Evolutionary conservation across 768 basidiomycete species (phyloP), one percentile per base, ranked within the genome.

Genomic region (Suillus americanus): DNA sequence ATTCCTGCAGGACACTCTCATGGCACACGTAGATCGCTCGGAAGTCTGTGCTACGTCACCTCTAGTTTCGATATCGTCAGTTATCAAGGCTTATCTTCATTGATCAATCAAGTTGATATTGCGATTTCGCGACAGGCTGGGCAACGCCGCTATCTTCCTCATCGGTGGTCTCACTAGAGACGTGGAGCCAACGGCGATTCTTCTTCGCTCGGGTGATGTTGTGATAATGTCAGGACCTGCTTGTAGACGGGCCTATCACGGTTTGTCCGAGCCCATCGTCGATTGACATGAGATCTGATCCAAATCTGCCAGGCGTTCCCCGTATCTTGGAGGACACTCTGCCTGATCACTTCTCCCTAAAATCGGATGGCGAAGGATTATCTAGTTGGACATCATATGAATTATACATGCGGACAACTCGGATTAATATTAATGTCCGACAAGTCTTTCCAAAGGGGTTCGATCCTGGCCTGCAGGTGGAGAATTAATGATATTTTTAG

Each of bases 1-100:
- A 43, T 33, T 60, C 33, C 23, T n/a, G 66, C 65, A 89, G 85
- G 95, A 99, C 67, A 93, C 95, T 0, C 85, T 99, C 23, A 98
- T 98, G 91, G 97, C 87, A 0, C 97, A 99, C 74, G 94, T 97
- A n/a, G 97, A 99, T 75, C 91, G 93, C 23, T 95, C 96, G 25
- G 97, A 99, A 78, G 83, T 97, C 10, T 97, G 95, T 69, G 88
- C 94, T 2, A 93, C 93, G 5, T 89, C 94, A 0, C 97, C 97
- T 0, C 83, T 99, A 0, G 93, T 98, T 6, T 97, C 95, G 0
- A 88, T 99, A 59, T 97, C 95, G 95, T 96, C 68, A 70, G 91
- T 75, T 55, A 33, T 54, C 56, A 20, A 55, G 35, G 40, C 12
- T 18, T 20, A 25, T 59, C 13, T 20, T 43, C 23, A 3, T 25